Evolutionary conservation across 768 basidiomycete species (phyloP), one percentile per base, ranked within the genome.

Genomic region (Pholiota microspora): DNA sequence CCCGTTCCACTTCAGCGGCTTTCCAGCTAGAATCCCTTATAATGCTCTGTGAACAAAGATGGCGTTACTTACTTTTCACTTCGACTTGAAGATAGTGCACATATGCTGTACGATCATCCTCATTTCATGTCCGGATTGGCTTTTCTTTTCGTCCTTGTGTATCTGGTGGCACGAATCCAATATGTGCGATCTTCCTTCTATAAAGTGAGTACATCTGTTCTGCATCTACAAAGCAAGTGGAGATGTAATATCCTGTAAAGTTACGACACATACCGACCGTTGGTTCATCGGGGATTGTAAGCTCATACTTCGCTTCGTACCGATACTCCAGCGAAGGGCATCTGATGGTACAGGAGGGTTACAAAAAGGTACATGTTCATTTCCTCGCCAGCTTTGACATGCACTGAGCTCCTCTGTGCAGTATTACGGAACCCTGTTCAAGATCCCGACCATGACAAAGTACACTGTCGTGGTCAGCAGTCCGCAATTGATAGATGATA

Each of bases 311-410:
- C 21, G 56, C 53, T 10, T 56, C 60, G 0, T 44, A 45, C 21
- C 51, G 51, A 18, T 61, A 38, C 38, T 35, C 51, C 18, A 38
- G 42, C 8, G 56, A 54, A 40, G 56, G 54, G 16, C 60, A 51
- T 31, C 48, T 56, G 28, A 58, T 56, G 18, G 51, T 61, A 21
- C 54, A 57, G 8, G 60, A 61, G 23, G 60, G 60, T 24, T 61
- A 60, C 25, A 27, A 49, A 1, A 57, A 57, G 40, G 59, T 60
- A 51, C 18, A 25, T 21, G 9, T 31, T n/a, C n/a, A 15, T 3
- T 13, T 16, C 10, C 16, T 13, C 9, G 13, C 21, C 18, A 29
- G 3, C 28, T 5, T 3, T 10, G 4, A n/a, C 13, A 10, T 6
- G 4, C 24, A 24, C 36, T 15, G 10, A 7, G 9, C 16, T n/a